Evolutionary conservation across 164 flowering plant species (phyloP).

Genomic region (Liriodendron chinense): DNA sequence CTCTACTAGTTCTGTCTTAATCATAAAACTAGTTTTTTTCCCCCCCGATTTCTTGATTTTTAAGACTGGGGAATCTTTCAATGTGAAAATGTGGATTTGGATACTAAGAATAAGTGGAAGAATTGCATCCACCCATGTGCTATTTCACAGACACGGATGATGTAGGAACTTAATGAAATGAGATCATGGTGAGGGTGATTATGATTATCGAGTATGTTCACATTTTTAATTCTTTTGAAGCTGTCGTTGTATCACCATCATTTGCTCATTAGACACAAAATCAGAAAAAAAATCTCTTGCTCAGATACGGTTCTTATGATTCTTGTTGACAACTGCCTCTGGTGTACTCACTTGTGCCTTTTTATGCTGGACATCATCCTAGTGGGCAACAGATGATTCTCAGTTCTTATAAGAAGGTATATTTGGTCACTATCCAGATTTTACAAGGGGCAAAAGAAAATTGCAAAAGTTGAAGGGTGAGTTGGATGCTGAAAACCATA

Average conservation of each 20-base stretch:
- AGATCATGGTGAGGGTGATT: not conserved
- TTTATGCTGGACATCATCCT: not conserved
- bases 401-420: not conserved
- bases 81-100: not conserved
- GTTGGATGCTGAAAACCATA: too few relatives aligned
- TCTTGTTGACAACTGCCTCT: not conserved
- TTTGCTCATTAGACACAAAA: not conserved
- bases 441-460: too few relatives aligned
- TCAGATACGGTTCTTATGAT: not conserved
- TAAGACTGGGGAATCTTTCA: not conserved
- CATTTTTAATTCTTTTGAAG: not conserved
- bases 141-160: not conserved
- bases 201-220: not conserved
- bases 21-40: not conserved
- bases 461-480: too few relatives aligned
- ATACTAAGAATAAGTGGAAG: not conserved
- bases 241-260: not conserved
- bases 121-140: not conserved
- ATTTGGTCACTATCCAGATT: not conserved
- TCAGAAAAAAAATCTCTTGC: not conserved
- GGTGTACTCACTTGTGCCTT: not conserved
- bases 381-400: not conserved
- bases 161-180: not conserved
- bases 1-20: too few relatives aligned
- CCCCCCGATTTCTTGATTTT: slow-evolving; percentile 4